Evolutionary conservation across 2,329 filamentous ascomycete genomes (phyloP).

Genomic region (Talaromyces sp.): DNA sequence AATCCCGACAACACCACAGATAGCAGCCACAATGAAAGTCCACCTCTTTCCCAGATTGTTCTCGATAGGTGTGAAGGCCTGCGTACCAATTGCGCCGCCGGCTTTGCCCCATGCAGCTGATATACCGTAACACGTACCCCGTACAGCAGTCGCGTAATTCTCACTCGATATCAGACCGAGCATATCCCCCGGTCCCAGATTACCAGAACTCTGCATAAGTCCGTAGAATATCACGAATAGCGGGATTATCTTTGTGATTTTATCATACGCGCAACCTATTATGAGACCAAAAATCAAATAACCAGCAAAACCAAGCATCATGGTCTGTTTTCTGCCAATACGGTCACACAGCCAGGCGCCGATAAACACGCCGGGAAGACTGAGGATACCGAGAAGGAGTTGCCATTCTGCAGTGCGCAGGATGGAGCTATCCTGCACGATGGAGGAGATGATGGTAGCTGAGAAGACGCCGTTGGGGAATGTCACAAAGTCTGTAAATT

Average conservation of each 20-base stretch:
- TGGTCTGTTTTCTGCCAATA: conserved; percentile 49
- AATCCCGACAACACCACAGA: conserved; percentile 48
- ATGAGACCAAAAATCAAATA: conserved; percentile 53
- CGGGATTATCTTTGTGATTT: conserved; percentile 49
- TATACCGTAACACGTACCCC: conserved; percentile 52
- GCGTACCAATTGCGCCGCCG: conserved; percentile 51
- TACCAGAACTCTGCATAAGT: conserved; percentile 49
- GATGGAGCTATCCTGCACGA: conserved; percentile 39
- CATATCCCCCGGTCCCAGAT: conserved; percentile 52
- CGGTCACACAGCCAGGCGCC: conserved; percentile 49
- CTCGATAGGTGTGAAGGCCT: conserved; percentile 50
- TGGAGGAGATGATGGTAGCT: conserved; percentile 42
- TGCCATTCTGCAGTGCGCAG: conserved; percentile 49
- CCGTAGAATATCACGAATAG: conserved; percentile 54
- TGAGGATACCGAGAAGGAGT: conserved; percentile 42
- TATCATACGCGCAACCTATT: conserved; percentile 49
- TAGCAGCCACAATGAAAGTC: conserved; percentile 53
- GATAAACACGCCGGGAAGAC: conserved; percentile 50
- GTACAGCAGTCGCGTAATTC: conserved; percentile 51
- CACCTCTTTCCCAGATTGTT: conserved; percentile 46
- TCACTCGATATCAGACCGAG: conserved; percentile 51
- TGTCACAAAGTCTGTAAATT: conserved; percentile 37
- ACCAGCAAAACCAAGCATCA: conserved; percentile 51
- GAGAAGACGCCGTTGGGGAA: conserved; percentile 50
- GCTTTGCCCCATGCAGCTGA: conserved; percentile 52